Base-by-base conservation (phyloP, 2,329 filamentous ascomycete species). In the Microdochium bolleyi region DNA sequence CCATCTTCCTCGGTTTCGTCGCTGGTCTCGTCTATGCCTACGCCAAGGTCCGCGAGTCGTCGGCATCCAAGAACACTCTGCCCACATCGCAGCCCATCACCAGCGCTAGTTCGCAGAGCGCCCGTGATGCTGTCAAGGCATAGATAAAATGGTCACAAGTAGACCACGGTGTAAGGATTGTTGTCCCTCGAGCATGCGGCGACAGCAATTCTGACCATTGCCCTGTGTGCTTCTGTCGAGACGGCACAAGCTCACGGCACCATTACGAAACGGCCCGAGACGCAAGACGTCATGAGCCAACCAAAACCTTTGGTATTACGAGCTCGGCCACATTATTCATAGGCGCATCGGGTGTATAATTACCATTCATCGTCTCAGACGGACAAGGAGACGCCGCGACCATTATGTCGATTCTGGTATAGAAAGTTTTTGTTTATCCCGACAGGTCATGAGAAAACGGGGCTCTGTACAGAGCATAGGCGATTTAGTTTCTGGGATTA, bases 91-190 rank as follows among this genome's bases (percentile, higher is more conserved):
- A 87, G 62, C 74, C 82, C 48, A 82, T 83, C 1, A 87, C 95
- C 73, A 96, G 92, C 69, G 90, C 92, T 24, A 96, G 92, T 75
- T 87, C 88, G 58, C 86, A 92, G 73, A 96, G 92, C 75, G 90
- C 85, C 79, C 83, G 89, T 63, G 92, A 97, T 69, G 87, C 87
- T 16, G 76, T 90, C 55, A 92, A 92, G 69, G 84, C 81, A 63
- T 86, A 70, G 55, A 49, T 41, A 5, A 9, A n/a, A n/a, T 5
- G 41, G 3, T 46, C 41, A 19, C 22, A 19, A 46, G 41, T 22
- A 7, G 19, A 38, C 16, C 13, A 34, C 30, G 30, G 30, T n/a
- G n/a, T n/a, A n/a, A n/a, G n/a, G n/a, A n/a, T n/a, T n/a, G n/a
- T n/a, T n/a, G n/a, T n/a, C n/a, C n/a, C n/a, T n/a, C n/a, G n/a